phyloP scores from a whole-genome alignment of 192 early-diverging fungal genomes.

The Rhizophagus sp. region DNA sequence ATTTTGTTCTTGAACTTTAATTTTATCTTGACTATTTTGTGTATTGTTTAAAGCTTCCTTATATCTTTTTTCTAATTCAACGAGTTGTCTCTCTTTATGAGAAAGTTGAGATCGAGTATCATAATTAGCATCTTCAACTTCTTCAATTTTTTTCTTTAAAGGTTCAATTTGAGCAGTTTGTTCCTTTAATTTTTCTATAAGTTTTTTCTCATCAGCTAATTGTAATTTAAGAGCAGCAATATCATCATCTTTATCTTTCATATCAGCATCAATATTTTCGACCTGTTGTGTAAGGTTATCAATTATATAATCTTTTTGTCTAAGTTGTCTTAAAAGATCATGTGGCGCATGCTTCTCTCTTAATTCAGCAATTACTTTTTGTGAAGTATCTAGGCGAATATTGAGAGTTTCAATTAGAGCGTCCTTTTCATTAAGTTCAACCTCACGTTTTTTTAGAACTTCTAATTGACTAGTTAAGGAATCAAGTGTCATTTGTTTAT shows the following conservation, averaged over 20 bases:
- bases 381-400: slow-evolving; percentile 27
- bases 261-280: slow-evolving; percentile 27
- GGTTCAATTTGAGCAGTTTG: slow-evolving; percentile 21
- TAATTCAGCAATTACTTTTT: slow-evolving; percentile 31
- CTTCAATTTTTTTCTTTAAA: slow-evolving; percentile 2
- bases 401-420: slow-evolving; percentile 27
- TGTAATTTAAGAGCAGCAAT: neutral
- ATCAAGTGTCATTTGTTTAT: slow-evolving; percentile 19
- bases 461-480: slow-evolving; percentile 13
- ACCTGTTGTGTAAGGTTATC: slow-evolving; percentile 29
- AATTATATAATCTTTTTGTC: slow-evolving; percentile 32
- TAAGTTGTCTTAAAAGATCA: slow-evolving; percentile 29
- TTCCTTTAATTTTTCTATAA: slow-evolving; percentile 12
- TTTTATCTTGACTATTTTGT: neutral
- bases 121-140: neutral
- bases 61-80: slow-evolving; percentile 13
- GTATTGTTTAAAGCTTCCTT: slow-evolving; percentile 7
- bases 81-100: slow-evolving; percentile 17
- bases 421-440: slow-evolving; percentile 27
- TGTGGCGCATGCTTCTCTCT: slow-evolving; percentile 33
- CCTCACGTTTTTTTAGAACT: neutral
- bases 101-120: slow-evolving; percentile 1
- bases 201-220: neutral
- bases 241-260: slow-evolving; percentile 30
- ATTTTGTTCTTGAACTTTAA: slow-evolving; percentile 16